Evolutionary conservation across 78 protist genomes (phyloP), one percentile per base, ranked within the genome.

Genomic region (Abeoforma whisleri): DNA sequence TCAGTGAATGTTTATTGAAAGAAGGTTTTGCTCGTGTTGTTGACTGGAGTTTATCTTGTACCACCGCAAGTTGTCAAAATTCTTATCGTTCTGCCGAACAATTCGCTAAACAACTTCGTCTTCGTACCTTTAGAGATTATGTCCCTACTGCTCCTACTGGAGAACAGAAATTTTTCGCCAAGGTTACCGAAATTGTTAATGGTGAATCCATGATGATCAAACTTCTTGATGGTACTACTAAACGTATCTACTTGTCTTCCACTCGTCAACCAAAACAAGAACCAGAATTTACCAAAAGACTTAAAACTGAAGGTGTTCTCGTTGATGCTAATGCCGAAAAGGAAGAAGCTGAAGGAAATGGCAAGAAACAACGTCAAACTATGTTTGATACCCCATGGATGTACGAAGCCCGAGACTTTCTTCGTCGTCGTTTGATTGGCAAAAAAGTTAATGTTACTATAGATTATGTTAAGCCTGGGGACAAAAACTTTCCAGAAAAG

Each of bases 1-100:
- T 90, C 25, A 5, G 68, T 81, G 76, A 62, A 71, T 77, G 73
- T 30, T 87, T 90, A 2, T 19, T 86, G 57, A 40, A 40, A 32
- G 90, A 39, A 23, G 92, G 92, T 1, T 37, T 90, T 23, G 92
- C 88, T n/a, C 39, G 48, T 31, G n/a, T 76, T 33, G 87, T 69
- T 69, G 92, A 90, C 71, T 87, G 90, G 92, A n/a, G 77, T 62
- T 62, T 87, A 25, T 48, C 62, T 48, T 48, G 62, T 48, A 48
- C 62, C 12, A 5, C 62, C 5, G 30, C 5, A 48, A 48, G 12
- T 48, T 48, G 62, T 48, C 62, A 48, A 19, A 48, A 5, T 48
- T 5, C 62, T 48, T 48, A 48, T 48, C 5, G 62, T 5, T 48
- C 12, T 48, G n/a, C n/a, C n/a, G n/a, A n/a, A n/a, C n/a, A n/a